These are phyloP conservation scores for Talaromyces marneffei DNA, from an alignment of 2,329 filamentous ascomycete genomes.

Conservation along the genomic window DNA sequence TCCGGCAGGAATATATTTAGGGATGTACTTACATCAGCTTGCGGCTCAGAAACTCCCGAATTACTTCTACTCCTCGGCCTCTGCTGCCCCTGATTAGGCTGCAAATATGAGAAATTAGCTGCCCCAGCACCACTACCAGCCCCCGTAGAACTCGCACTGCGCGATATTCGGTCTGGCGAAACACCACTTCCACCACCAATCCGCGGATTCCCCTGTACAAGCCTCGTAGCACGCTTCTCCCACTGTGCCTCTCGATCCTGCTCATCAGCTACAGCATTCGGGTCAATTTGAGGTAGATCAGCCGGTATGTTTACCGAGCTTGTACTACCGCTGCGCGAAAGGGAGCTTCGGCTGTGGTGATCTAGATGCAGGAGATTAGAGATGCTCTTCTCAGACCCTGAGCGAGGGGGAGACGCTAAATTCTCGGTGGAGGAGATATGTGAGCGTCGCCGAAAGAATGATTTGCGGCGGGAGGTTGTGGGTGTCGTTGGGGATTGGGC, in stretches of 20 bases:
- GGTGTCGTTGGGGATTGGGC: conserved; percentile 5
- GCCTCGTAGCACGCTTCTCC: conserved; percentile 88
- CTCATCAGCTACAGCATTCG: conserved; percentile 42
- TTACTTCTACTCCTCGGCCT: conserved; percentile 31
- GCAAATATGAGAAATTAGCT: conserved; percentile 7
- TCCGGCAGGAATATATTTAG: neutral
- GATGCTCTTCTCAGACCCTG: conserved; percentile 19
- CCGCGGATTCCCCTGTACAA: conserved; percentile 58
- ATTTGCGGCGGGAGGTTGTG: conserved; percentile 28
- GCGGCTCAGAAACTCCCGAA: conserved; percentile 25
- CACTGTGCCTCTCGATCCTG: conserved; percentile 66
- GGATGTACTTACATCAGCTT: conserved; percentile 32
- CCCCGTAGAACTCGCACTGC: neutral
- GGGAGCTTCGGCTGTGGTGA: conserved; percentile 7
- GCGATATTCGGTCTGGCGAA: conserved; percentile 29
- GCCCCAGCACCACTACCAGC: neutral
- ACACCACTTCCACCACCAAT: conserved; percentile 27
- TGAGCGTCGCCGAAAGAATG: conserved; percentile 30
- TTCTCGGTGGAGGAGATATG: conserved; percentile 17
- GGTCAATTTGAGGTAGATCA: conserved; percentile 68
- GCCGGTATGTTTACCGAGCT: conserved; percentile 65
- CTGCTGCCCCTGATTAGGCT: conserved; percentile 15
- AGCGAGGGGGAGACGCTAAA: neutral
- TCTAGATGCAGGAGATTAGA: conserved; percentile 32
- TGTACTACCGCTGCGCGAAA: conserved; percentile 17